Base-by-base conservation (phyloP, 352 stramenopile species). In the Phytopythium kandeliae region DNA sequence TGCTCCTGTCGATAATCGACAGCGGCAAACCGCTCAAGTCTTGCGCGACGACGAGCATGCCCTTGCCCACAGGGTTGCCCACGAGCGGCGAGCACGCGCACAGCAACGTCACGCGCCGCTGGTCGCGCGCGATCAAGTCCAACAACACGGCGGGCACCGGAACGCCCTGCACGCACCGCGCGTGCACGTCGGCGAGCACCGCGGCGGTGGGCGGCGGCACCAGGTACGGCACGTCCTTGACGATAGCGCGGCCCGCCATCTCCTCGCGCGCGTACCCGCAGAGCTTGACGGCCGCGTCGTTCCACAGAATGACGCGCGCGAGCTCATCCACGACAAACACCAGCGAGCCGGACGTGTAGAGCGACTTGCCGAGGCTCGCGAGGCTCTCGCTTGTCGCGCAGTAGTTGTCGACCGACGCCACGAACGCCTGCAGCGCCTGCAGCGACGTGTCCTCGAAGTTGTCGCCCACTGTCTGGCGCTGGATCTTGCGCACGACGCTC, bases 291-390 rank as follows among this genome's bases (percentile, higher is more conserved):
- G 83, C 83, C 35, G 67, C 70, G 51, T 93, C 83, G 50, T 93
- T 93, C 83, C 83, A 93, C 16, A 93, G 57, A 33, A 93, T 93
- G 21, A 93, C 84, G 48, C 83, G 83, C 80, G 91, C 89, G 36
- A 71, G 64, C 42, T 91, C 82, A 49, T 93, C 83, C 34, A 93
- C 71, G 30, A 91, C 83, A 65, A 93, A 92, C 24, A 92, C 79
- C 33, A 92, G 55, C 2, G 78, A 67, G 8, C 69, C 65, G 1
- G 78, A 89, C 58, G 78, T 86, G 58, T 93, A 93, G 2, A 93
- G 67, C 35, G 79, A 90, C 51, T 93, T 93, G 36, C 83, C 83
- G 22, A 93, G 63, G 57, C 80, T 90, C 28, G 76, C 74, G 34
- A 93, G 65, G 46, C 78, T 92, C 67, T 91, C 80, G 25, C 73